A percentile compares a stretch with the other conserved stretches of the same genome.
Evolutionary conservation across 2,329 filamentous ascomycete species (phyloP).

Genomic region (Diplodia seriata): DNA sequence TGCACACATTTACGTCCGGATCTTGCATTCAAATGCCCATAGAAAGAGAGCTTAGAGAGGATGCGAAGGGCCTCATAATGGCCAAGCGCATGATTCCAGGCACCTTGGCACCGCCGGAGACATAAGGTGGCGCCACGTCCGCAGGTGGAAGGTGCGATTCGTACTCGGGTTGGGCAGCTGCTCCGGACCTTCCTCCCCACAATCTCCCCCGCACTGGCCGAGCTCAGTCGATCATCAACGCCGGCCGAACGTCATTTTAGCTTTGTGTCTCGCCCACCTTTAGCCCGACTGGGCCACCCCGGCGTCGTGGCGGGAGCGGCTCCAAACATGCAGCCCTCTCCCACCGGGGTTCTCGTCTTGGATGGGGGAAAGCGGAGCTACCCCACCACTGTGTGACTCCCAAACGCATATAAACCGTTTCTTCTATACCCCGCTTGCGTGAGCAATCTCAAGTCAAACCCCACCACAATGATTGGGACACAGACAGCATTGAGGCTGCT

Average conservation of each 20-base stretch:
- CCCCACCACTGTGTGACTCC: slow-evolving; percentile 3
- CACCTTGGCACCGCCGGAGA: background rate
- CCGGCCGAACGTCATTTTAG: too few species aligned
- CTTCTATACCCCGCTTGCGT: background rate
- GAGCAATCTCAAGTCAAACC: background rate
- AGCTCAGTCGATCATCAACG: background rate
- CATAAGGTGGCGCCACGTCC: background rate
- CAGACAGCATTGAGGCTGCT: background rate
- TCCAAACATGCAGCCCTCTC: background rate
- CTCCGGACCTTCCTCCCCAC: background rate
- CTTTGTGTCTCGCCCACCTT: background rate
- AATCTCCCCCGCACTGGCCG: slow-evolving; percentile 24
- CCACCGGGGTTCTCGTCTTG: slow-evolving; percentile 14
- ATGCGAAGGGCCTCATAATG: too few species aligned
- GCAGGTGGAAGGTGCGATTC: slow-evolving; percentile 4
- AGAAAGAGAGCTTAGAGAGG: too few species aligned
- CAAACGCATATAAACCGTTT: slow-evolving; percentile 15
- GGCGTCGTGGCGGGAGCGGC: background rate
- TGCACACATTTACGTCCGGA: too few species aligned
- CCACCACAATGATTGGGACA: background rate
- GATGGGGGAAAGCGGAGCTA: background rate
- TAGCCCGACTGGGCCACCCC: slow-evolving; percentile 13
- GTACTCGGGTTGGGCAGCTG: slow-evolving; percentile 19
- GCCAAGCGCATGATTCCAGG: background rate
- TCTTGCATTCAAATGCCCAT: too few species aligned